phyloP scores from a whole-genome alignment of 768 basidiomycete species.

The Hemileccinum rubropunctum region DNA sequence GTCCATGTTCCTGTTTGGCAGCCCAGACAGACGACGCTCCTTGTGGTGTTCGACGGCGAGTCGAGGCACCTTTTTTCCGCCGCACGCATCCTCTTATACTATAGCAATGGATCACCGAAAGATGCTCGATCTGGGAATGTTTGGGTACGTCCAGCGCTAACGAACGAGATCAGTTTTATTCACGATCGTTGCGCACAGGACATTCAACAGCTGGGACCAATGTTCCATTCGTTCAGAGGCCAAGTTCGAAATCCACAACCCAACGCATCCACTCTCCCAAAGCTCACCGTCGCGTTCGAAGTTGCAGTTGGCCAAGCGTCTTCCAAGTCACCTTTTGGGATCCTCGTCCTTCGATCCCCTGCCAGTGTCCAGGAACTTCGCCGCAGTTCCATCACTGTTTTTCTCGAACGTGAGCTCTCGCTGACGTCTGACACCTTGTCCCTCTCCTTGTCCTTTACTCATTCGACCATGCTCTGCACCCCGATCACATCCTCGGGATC shows the following conservation, averaged over 20 bases:
- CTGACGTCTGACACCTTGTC: constrained; percentile 17
- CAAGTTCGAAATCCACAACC: not conserved
- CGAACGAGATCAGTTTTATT: not conserved
- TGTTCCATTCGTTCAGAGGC: constrained; percentile 9
- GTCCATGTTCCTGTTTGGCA: constrained; percentile 21
- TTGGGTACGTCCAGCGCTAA: constrained; percentile 16
- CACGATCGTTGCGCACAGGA: constrained; percentile 9
- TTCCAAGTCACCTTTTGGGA: constrained; percentile 7
- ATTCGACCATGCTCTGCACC: constrained; percentile 21
- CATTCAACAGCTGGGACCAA: constrained; percentile 13
- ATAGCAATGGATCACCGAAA: constrained; percentile 1
- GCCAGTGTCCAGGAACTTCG: constrained; percentile 3
- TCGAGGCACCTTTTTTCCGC: constrained; percentile 22
- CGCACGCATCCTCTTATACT: constrained; percentile 21
- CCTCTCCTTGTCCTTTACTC: constrained; percentile 20
- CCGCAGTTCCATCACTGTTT: constrained; percentile 2
- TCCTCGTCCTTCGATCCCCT: constrained; percentile 15
- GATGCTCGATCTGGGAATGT: constrained; percentile 10
- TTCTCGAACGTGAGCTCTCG: constrained; percentile 14
- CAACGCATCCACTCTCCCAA: constrained; percentile 18
- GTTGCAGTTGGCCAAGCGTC: constrained; percentile 6
- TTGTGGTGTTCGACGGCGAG: constrained; percentile 20
- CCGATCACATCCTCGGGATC: not conserved
- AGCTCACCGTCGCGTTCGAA: constrained; percentile 20
- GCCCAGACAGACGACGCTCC: constrained; percentile 22